Base-by-base conservation (phyloP, 345 rosid species). In the Passiflora organensis region DNA sequence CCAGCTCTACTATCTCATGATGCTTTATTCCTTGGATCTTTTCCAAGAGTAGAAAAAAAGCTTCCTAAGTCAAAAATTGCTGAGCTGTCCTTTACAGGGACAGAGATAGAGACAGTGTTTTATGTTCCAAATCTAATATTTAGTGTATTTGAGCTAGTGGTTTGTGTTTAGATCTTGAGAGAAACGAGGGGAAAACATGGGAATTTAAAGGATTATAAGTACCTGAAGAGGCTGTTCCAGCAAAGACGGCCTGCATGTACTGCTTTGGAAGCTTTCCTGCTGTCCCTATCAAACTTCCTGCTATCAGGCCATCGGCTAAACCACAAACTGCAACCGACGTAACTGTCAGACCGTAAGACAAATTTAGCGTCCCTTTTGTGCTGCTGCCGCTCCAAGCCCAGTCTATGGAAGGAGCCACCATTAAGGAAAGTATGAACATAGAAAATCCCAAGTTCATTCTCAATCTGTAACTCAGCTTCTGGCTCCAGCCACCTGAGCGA, bases 191-290 rank as follows among this genome's bases (percentile, higher is more conserved):
- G 47, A 6, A 32, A 58, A 5, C 36, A 0, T 11, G 42, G 24
- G 19, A 38, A 13, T 10, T 51, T 6, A 0, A 34, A 23, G 13
- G 16, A 20, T 5, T 21, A 8, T 14, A 6, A 15, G 49, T 72
- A 85, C 95, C 99, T 82, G 99, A 84, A 72, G 95, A 89, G 58
- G 94, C 96, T 56, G 94, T 93, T 59, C 96, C 96, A 10, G 96
- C 91, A 43, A 89, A 93, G 53, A 89, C 82, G 18, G 95, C 99
- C 65, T 93, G 99, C 96, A 93, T 93, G 54, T 84, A 93, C 65
- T 77, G 72, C 67, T 76, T 89, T 10, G 95, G 99, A 54, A 93
- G 87, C 68, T 81, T 86, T 56, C 91, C 96, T 0, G 91, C 94
- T 20, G 80, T 84, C 56, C 96, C 96, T 39, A 89, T 75, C 71